phyloP scores from a whole-genome alignment of 306 rosid species.

The Dryas drummondii region DNA sequence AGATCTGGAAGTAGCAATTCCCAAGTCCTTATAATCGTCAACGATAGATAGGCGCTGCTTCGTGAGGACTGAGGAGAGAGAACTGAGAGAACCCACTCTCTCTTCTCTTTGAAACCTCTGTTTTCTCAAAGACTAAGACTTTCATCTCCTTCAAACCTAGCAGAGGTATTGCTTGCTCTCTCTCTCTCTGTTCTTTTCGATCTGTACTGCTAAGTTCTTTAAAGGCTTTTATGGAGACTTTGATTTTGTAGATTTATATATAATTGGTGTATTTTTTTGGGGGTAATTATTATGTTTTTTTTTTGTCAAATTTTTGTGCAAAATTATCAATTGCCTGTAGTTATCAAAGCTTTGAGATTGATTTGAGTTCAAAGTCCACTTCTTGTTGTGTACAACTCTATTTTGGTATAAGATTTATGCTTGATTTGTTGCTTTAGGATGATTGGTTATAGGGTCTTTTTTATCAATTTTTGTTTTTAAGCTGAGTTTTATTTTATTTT shows the following conservation, averaged over 20 bases:
- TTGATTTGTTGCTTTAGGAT: background rate
- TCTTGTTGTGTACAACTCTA: background rate
- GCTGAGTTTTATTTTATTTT: no score
- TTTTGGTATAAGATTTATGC: background rate
- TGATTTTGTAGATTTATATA: background rate
- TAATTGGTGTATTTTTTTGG: background rate
- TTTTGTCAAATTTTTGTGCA: background rate
- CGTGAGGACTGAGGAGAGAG: background rate
- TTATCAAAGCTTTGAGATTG: constrained; percentile 1
- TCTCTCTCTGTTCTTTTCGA: background rate
- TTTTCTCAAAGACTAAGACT: background rate
- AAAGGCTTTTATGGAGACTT: background rate
- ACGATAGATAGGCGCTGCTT: background rate
- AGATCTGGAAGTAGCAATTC: constrained; percentile 8
- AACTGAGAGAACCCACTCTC: background rate
- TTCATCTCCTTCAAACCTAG: background rate
- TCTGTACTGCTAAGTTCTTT: background rate
- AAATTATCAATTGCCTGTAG: background rate
- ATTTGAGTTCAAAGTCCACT: background rate
- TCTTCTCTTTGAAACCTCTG: no score
- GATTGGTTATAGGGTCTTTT: background rate
- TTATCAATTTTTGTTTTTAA: no score
- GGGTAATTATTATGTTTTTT: background rate
- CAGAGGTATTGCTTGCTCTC: background rate
- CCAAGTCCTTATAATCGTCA: background rate